These are phyloP conservation scores for Sphaerosporella brunnea DNA, from an alignment of 495 filamentous ascomycete species.

Conservation along the genomic window DNA sequence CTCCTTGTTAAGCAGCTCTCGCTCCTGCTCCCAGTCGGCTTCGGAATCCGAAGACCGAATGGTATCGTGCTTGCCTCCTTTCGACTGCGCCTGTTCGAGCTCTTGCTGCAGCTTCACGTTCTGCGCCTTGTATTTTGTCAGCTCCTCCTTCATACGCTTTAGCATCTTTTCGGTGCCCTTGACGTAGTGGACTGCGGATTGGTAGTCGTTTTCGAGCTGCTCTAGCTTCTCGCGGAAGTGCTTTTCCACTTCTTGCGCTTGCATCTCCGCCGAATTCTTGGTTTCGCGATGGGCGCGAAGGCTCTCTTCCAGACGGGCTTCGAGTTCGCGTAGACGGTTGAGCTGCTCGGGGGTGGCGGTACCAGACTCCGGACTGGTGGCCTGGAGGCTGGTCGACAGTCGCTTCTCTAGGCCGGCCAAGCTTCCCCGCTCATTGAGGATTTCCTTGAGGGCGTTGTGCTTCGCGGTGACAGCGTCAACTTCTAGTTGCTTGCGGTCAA, in stretches of 20 bases:
- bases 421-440: constrained; percentile 68
- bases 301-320: constrained; percentile 68
- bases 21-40: constrained; percentile 62
- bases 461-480: constrained; percentile 79
- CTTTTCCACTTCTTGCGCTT: constrained; percentile 65
- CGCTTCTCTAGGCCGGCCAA: constrained; percentile 28
- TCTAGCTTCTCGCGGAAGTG: constrained; percentile 80
- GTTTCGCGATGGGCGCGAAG: constrained; percentile 68
- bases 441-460: constrained; percentile 76
- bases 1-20: constrained; percentile 44
- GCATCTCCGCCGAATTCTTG: constrained; percentile 52
- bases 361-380: constrained; percentile 44
- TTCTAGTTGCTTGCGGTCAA: constrained; percentile 72
- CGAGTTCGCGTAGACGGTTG: constrained; percentile 65
- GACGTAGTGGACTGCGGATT: constrained; percentile 98
- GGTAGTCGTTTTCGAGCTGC: constrained; percentile 88
- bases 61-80: constrained; percentile 26
- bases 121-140: constrained; percentile 69
- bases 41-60: constrained; percentile 28
- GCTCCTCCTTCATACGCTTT: constrained; percentile 93
- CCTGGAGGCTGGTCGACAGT: constrained; percentile 31
- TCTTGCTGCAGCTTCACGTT: constrained; percentile 71
- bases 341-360: constrained; percentile 59
- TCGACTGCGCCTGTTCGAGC: constrained; percentile 42
- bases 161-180: constrained; percentile 98